phyloP scores from a whole-genome alignment of 1,284 basidiomycete genomes.

The Polyporus tsugae region DNA sequence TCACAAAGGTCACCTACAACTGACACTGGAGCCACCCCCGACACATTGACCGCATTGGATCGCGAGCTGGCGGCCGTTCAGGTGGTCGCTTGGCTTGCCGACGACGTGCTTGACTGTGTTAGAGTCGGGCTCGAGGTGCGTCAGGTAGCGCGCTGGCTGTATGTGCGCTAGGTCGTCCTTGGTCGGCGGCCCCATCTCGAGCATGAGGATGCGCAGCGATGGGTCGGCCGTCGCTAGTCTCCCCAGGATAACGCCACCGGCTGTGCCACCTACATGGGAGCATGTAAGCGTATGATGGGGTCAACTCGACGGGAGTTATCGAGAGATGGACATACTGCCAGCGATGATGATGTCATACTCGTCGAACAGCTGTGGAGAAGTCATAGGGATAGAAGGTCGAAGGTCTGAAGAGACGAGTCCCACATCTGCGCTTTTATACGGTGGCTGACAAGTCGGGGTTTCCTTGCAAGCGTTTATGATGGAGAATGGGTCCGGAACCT shows the following conservation, averaged over 20 bases:
- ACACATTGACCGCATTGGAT: constrained; percentile 54
- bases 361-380: neutral
- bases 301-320: neutral
- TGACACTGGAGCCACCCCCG: constrained; percentile 64
- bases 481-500: neutral
- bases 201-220: constrained; percentile 47
- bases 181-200: constrained; percentile 51
- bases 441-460: no score
- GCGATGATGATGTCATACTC: constrained; percentile 57
- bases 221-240: constrained; percentile 52
- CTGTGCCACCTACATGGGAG: constrained; percentile 47
- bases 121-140: constrained; percentile 37
- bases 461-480: neutral
- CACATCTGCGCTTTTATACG: neutral
- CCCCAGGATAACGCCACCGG: constrained; percentile 51
- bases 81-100: constrained; percentile 39
- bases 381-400: neutral
- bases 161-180: constrained; percentile 40
- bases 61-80: constrained; percentile 50
- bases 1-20: constrained; percentile 49
- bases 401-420: neutral
- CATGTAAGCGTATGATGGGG: neutral
- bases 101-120: constrained; percentile 30
- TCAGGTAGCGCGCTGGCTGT: constrained; percentile 43
- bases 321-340: constrained; percentile 47